phyloP scores from a whole-genome alignment of 2,329 filamentous ascomycete species.

The Colletotrichum chrysophilum region DNA sequence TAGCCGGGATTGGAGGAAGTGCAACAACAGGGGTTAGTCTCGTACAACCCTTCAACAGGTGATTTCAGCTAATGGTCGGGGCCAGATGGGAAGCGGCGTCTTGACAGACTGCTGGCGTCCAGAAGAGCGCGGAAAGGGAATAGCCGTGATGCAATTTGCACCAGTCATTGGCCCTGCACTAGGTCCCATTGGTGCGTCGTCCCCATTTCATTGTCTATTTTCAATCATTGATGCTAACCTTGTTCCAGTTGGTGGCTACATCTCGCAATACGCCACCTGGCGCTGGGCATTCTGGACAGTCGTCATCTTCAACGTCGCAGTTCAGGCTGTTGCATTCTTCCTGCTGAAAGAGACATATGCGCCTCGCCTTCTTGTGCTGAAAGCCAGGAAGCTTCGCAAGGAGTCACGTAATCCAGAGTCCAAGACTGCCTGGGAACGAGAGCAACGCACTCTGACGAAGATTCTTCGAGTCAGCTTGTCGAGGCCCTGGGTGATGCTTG shows the following conservation, averaged over 20 bases:
- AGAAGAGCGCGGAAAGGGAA: constrained; percentile 47
- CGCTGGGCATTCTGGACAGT: constrained; percentile 53
- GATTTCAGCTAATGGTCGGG: constrained; percentile 30
- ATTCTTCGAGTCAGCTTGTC: constrained; percentile 43
- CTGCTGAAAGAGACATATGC: constrained; percentile 44
- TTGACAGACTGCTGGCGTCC: constrained; percentile 51
- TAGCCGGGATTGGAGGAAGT: constrained; percentile 58
- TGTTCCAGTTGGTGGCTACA: constrained; percentile 40
- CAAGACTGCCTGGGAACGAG: constrained; percentile 41
- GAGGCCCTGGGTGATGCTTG: constrained; percentile 61
- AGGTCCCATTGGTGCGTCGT: constrained; percentile 48
- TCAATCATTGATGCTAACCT: background rate
- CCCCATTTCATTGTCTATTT: background rate
- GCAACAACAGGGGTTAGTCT: constrained; percentile 54
- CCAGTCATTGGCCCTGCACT: constrained; percentile 44
- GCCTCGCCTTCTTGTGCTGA: constrained; percentile 36
- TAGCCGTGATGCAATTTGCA: constrained; percentile 41
- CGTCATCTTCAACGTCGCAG: constrained; percentile 42
- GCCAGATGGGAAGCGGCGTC: constrained; percentile 50
- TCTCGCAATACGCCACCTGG: constrained; percentile 40
- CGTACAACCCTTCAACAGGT: background rate
- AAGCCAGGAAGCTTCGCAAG: constrained; percentile 35
- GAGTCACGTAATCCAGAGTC: constrained; percentile 34
- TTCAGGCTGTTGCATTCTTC: constrained; percentile 36
- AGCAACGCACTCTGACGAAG: constrained; percentile 30